Evolutionary conservation across 2,329 filamentous ascomycete genomes (phyloP).

Genomic region (Trematosphaeria pertusa): DNA sequence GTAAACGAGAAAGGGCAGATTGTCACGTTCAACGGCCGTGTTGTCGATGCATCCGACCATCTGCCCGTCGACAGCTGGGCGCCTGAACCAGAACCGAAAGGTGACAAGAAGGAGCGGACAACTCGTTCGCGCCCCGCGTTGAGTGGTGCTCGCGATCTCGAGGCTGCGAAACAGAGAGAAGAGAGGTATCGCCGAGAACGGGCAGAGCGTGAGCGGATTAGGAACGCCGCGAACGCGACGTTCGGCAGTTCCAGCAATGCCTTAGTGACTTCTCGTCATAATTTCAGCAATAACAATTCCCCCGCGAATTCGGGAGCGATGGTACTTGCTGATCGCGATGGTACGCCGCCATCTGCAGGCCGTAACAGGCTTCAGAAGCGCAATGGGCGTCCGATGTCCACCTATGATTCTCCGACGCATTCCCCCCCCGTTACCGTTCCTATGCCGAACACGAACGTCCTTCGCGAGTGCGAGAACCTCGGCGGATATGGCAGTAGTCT

Average conservation of each 20-base stretch:
- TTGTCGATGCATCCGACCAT: conserved; percentile 82
- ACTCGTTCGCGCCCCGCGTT: conserved; percentile 56
- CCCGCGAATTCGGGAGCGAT: conserved; percentile 25
- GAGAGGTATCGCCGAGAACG: conserved; percentile 42
- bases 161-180: conserved; percentile 41
- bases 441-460: conserved; percentile 29
- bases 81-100: conserved; percentile 74
- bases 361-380: conserved; percentile 41
- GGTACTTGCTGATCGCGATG: conserved; percentile 31
- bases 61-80: conserved; percentile 79
- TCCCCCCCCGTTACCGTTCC: conserved; percentile 22
- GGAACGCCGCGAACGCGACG: conserved; percentile 35
- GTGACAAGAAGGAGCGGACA: conserved; percentile 49
- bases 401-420: conserved; percentile 20
- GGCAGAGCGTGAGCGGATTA: conserved; percentile 40
- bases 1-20: conserved; percentile 69
- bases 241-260: conserved; percentile 36
- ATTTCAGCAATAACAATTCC: conserved; percentile 28
- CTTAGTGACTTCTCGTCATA: conserved; percentile 36
- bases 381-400: conserved; percentile 24
- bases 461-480: conserved; percentile 46
- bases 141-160: conserved; percentile 57
- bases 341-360: conserved; percentile 23
- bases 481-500: conserved; percentile 41
- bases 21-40: conserved; percentile 75